phyloP scores from a whole-genome alignment of 2,329 filamentous ascomycete species.

The Apiospora malaysiana region DNA sequence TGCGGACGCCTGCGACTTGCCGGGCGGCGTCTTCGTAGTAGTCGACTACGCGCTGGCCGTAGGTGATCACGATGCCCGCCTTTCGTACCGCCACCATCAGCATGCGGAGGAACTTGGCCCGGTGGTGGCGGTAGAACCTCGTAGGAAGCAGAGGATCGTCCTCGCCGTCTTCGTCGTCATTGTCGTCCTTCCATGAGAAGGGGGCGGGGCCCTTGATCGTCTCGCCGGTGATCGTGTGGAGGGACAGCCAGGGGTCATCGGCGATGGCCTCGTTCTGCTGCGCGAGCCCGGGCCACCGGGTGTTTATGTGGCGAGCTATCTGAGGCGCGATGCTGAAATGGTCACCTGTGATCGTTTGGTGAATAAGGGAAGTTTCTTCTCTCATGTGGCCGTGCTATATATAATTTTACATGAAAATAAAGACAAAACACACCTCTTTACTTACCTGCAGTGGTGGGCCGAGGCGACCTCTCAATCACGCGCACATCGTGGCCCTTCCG shows the following conservation, averaged over 20 bases:
- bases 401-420: too few species aligned
- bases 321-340: neutral
- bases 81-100: neutral
- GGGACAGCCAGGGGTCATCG: neutral
- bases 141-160: neutral
- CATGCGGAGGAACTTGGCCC: conserved; percentile 1
- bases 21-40: neutral
- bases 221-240: neutral
- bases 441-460: neutral
- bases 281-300: neutral
- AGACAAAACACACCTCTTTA: neutral
- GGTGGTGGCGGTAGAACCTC: neutral
- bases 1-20: neutral
- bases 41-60: neutral
- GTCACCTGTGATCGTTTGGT: neutral
- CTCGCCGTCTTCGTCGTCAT: neutral
- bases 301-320: neutral
- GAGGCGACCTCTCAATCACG: conserved; percentile 4
- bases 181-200: neutral
- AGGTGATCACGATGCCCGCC: neutral
- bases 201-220: neutral
- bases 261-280: neutral
- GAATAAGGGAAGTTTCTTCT: too few species aligned
- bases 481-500: conserved; percentile 19
- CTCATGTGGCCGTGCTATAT: too few species aligned